Conservation (phyloP, 2,329 filamentous ascomycete genomes). For the Talaromyces albobiverticillius region DNA sequence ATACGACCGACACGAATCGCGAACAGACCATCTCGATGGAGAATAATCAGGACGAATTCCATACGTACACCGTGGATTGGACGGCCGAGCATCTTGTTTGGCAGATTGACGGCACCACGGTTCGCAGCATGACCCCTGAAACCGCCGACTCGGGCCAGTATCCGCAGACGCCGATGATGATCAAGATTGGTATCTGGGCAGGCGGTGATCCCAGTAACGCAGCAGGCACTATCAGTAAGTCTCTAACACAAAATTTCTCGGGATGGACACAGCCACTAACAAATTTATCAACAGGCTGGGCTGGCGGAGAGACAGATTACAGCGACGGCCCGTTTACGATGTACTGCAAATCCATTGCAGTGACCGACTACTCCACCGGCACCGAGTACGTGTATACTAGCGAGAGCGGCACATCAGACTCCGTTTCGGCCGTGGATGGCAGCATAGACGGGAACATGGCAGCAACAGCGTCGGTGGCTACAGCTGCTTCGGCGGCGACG, state of each 20-base stretch:
- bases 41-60: slow-evolving; percentile 70
- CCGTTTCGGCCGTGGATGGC: slow-evolving; percentile 79
- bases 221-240: slow-evolving; percentile 69
- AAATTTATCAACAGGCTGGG: slow-evolving; percentile 59
- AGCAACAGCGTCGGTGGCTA: slow-evolving; percentile 39
- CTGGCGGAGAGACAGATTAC: slow-evolving; percentile 82
- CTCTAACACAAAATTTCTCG: neutral
- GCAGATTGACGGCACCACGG: slow-evolving; percentile 73
- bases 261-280: too few species aligned
- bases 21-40: slow-evolving; percentile 71
- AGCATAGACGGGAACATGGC: slow-evolving; percentile 63
- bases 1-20: slow-evolving; percentile 80
- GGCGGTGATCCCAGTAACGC: slow-evolving; percentile 81
- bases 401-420: slow-evolving; percentile 72
- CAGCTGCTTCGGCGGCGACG: slow-evolving; percentile 60
- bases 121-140: slow-evolving; percentile 69
- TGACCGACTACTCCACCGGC: slow-evolving; percentile 93
- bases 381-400: slow-evolving; percentile 79
- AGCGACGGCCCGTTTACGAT: slow-evolving; percentile 79
- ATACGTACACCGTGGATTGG: slow-evolving; percentile 92
- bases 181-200: slow-evolving; percentile 90
- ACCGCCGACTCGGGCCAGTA: slow-evolving; percentile 72
- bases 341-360: slow-evolving; percentile 70
- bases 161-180: slow-evolving; percentile 91
- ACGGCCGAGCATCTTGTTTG: slow-evolving; percentile 80